Evolutionary conservation across 1,139 yeast species (phyloP), one percentile per base, ranked within the genome.

Genomic region (Kodamaea alishanica): DNA sequence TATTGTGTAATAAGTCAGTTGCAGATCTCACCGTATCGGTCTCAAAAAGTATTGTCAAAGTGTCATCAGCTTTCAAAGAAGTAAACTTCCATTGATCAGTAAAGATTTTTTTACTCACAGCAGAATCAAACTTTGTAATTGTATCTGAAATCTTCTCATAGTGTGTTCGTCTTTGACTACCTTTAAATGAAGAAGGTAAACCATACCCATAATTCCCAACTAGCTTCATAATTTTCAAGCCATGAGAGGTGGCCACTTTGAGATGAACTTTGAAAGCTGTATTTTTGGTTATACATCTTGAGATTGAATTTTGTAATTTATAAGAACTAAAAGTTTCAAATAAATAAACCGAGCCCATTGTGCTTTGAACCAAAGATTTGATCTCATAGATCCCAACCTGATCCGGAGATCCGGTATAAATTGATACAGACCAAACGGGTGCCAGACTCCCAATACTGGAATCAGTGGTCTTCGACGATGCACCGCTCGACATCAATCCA

Each of bases 371-470:
- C 41, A 70, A 49, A 0, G 59, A 41, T 37, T 58, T 63, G 72
- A 68, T 65, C 42, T 70, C 75, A 43, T 63, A 65, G 8, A 65
- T 46, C 1, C 75, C 75, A 2, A 60, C 65, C 46, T 70, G 75
- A 36, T 70, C 73, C 23, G 64, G 50, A 0, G 72, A 65, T 0
- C 69, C 73, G 1, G 62, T 45, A 46, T 58, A 65, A 6, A 69
- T 32, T 39, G 65, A 59, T 12, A 59, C 48, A 1, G 60, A 41
- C 65, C 71, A 68, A 12, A 49, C 52, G 0, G 73, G 65, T 2
- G 47, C 26, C 7, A 41, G 42, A 2, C 42, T 43, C 8, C 40
- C 43, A 1, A 60, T 46, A 6, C 51, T 50, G 38, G 46, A 55
- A 26, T 58, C 58, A 2, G 66, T 58, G 6, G 64, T 52, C 32